Conservation (phyloP, 495 filamentous ascomycete genomes). For the Penicillium angulare region DNA sequence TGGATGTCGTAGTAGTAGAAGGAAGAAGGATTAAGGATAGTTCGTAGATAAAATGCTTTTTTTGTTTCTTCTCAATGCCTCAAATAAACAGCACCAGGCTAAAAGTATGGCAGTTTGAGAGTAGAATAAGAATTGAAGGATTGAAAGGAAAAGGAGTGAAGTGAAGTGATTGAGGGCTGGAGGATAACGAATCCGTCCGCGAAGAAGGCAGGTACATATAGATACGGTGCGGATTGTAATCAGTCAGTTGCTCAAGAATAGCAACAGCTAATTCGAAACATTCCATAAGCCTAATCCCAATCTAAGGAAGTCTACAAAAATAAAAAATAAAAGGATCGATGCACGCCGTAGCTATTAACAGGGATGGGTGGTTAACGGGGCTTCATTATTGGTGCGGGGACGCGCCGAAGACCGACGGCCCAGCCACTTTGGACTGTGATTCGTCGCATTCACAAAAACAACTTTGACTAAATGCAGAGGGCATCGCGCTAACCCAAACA, state of each 20-base stretch:
- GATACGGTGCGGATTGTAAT: constrained; percentile 14
- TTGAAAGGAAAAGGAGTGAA: constrained; percentile 15
- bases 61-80: neutral
- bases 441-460: constrained; percentile 13
- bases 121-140: constrained; percentile 7
- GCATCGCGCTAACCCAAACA: constrained; percentile 32
- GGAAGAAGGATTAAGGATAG: neutral
- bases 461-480: constrained; percentile 22
- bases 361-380: constrained; percentile 12
- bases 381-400: constrained; percentile 17
- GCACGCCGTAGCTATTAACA: constrained; percentile 30
- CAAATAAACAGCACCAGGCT: constrained; percentile 12
- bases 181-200: constrained; percentile 10
- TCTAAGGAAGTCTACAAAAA: neutral
- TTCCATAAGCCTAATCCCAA: no score
- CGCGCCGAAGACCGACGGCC: constrained; percentile 17
- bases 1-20: neutral
- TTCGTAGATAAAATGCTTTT: constrained; percentile 12
- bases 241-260: constrained; percentile 19
- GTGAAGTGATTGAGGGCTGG: constrained; percentile 4
- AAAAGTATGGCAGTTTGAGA: constrained; percentile 1
- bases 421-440: constrained; percentile 17
- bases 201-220: constrained; percentile 23
- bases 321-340: constrained; percentile 25
- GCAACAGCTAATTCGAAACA: constrained; percentile 28